Evolutionary conservation across 768 basidiomycete species (phyloP).

Genomic region (Panus rudis): DNA sequence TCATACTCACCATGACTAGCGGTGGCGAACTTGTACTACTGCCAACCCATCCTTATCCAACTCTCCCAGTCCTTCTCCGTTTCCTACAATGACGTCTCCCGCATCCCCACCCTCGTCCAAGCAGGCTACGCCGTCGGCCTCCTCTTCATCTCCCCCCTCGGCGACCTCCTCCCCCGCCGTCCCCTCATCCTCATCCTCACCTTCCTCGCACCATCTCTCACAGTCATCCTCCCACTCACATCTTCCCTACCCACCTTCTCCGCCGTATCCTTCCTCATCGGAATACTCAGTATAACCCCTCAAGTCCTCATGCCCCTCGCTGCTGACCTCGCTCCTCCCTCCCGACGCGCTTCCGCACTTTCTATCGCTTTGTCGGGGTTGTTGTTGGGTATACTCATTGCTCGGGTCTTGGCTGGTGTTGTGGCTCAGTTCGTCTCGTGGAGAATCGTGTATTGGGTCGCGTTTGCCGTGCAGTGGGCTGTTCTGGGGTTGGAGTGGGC

Average conservation of each 20-base stretch:
- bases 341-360: slow-evolving; percentile 66
- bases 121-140: slow-evolving; percentile 45
- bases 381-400: slow-evolving; percentile 65
- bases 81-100: slow-evolving; percentile 34
- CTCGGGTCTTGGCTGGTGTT: slow-evolving; percentile 68
- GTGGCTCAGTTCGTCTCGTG: slow-evolving; percentile 68
- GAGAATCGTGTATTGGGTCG: slow-evolving; percentile 73
- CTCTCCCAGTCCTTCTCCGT: slow-evolving; percentile 30
- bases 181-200: slow-evolving; percentile 59
- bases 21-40: slow-evolving; percentile 78
- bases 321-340: slow-evolving; percentile 74
- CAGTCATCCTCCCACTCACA: slow-evolving; percentile 68
- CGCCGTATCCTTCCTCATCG: slow-evolving; percentile 62
- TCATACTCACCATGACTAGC: slow-evolving; percentile 25
- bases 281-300: slow-evolving; percentile 63
- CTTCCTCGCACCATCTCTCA: slow-evolving; percentile 45
- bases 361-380: slow-evolving; percentile 63
- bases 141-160: slow-evolving; percentile 71
- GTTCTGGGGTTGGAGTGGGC: slow-evolving; percentile 56
- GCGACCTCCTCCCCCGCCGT: slow-evolving; percentile 74
- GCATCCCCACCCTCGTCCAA: slow-evolving; percentile 58
- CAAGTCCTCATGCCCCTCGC: slow-evolving; percentile 72
- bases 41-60: slow-evolving; percentile 62
- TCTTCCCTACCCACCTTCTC: slow-evolving; percentile 54
- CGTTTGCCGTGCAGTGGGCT: slow-evolving; percentile 59